Percentiles rank a stretch among this genome's conserved stretches.
Conservation (phyloP, 371 early-diverging fungal species). For the Capillidium rhysosporum region DNA sequence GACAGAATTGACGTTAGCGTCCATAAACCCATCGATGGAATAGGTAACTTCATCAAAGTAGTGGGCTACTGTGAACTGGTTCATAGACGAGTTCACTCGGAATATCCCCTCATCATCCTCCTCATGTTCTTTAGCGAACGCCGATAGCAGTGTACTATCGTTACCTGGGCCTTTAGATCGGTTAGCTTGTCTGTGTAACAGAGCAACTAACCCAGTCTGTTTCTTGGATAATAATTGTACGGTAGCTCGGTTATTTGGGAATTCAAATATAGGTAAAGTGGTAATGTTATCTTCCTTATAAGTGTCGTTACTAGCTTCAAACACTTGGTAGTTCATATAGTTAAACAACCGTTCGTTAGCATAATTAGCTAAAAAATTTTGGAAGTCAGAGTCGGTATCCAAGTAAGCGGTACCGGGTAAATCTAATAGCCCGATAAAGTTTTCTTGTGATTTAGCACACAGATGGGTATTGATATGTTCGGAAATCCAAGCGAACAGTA, state of each 20-base stretch:
- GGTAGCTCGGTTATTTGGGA: slow-evolving; percentile 34
- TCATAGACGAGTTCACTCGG: slow-evolving; percentile 20
- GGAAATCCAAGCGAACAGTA: slow-evolving; percentile 74
- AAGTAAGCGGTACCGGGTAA: slow-evolving; percentile 57
- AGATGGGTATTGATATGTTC: slow-evolving; percentile 69
- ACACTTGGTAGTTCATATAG: slow-evolving; percentile 26
- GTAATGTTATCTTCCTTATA: slow-evolving; percentile 7
- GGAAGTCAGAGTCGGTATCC: slow-evolving; percentile 43
- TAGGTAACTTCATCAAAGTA: slow-evolving; percentile 54
- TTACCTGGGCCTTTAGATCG: slow-evolving; percentile 13
- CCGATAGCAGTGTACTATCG: slow-evolving; percentile 14
- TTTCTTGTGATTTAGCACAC: slow-evolving; percentile 33
- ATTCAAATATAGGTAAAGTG: slow-evolving; percentile 23
- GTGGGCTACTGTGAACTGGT: slow-evolving; percentile 39
- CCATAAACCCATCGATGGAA: slow-evolving; percentile 45
- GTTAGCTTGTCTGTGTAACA: slow-evolving; percentile 28
- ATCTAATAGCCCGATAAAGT: slow-evolving; percentile 53
- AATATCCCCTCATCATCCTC: slow-evolving; percentile 17
- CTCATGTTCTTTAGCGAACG: slow-evolving; percentile 10
- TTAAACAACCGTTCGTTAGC: slow-evolving; percentile 66
- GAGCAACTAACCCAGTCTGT: slow-evolving; percentile 27
- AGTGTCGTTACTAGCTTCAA: slow-evolving; percentile 12
- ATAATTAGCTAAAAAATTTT: slow-evolving; percentile 56
- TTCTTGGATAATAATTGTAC: slow-evolving; percentile 32
- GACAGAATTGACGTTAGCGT: slow-evolving; percentile 45